A percentile compares a stretch with the other conserved stretches of the same genome.
phyloP scores from a whole-genome alignment of 2,329 filamentous ascomycete genomes.

The Cladosporium sphaerospermum region DNA sequence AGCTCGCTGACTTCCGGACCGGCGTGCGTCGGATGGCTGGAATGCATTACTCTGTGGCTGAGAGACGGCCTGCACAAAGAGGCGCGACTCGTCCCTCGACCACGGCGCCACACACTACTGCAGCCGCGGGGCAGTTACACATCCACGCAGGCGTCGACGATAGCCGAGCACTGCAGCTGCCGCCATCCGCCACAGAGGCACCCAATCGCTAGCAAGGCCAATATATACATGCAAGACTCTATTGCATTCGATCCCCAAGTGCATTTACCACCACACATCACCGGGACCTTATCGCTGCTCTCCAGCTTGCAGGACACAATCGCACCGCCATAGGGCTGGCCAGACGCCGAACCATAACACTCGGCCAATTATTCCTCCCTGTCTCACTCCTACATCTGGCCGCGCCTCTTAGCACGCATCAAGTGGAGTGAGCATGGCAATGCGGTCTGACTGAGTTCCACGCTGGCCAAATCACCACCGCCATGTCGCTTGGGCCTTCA shows the following conservation, averaged over 20 bases:
- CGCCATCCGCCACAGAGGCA: background rate
- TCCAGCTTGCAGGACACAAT: background rate
- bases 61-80: too few relatives aligned
- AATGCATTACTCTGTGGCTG: background rate
- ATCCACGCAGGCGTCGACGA: background rate
- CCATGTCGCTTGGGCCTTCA: conserved; percentile 4
- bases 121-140: too few relatives aligned
- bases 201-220: background rate
- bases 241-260: background rate
- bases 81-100: too few relatives aligned
- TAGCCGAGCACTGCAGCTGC: background rate
- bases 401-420: conserved; percentile 8
- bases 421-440: background rate
- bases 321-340: conserved; percentile 2
- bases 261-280: background rate
- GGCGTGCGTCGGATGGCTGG: background rate
- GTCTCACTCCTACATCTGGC: conserved; percentile 9
- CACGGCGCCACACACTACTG: too few relatives aligned
- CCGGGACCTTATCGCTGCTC: background rate
- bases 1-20: background rate
- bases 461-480: conserved; percentile 7
- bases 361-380: background rate
- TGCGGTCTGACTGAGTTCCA: background rate
- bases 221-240: background rate
- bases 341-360: conserved; percentile 7